These are phyloP conservation scores for Ilyonectria mors-panacis DNA, from an alignment of 2,329 filamentous ascomycete species.

Conservation along the genomic window DNA sequence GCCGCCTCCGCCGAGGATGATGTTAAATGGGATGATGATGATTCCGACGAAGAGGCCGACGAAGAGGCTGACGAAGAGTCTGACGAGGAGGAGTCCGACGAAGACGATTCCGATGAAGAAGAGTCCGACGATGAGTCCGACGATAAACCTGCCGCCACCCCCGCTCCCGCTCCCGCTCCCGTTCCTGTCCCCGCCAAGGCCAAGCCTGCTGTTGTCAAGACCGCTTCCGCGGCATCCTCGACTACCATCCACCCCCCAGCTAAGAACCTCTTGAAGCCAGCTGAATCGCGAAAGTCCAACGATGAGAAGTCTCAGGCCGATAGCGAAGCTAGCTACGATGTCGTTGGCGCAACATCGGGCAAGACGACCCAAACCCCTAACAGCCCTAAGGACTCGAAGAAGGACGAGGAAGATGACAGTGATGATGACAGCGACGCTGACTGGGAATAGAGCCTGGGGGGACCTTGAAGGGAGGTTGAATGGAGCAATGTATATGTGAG, in stretches of 20 bases:
- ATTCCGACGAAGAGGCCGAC: slow-evolving; percentile 66
- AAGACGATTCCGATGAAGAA: slow-evolving; percentile 59
- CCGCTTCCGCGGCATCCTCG: slow-evolving; percentile 69
- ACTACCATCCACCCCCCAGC: slow-evolving; percentile 71
- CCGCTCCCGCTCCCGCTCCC: slow-evolving; percentile 24
- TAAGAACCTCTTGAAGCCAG: slow-evolving; percentile 69
- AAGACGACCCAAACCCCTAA: slow-evolving; percentile 83
- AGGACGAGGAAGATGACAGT: slow-evolving; percentile 63
- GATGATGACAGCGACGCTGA: slow-evolving; percentile 70
- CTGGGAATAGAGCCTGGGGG: slow-evolving; percentile 74
- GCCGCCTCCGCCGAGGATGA: slow-evolving; percentile 81
- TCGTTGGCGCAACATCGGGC: slow-evolving; percentile 85
- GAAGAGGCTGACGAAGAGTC: slow-evolving; percentile 73
- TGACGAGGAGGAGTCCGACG: slow-evolving; percentile 78
- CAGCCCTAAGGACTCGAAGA: slow-evolving; percentile 71
- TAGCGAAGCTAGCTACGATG: slow-evolving; percentile 96
- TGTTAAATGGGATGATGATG: slow-evolving; percentile 81
- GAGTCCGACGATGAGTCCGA: slow-evolving; percentile 52
- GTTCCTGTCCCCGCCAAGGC: slow-evolving; percentile 47
- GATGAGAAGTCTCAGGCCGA: slow-evolving; percentile 92
- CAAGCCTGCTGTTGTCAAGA: slow-evolving; percentile 48
- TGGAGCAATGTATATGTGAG: slow-evolving; percentile 31
- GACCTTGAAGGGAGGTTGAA: not conserved
- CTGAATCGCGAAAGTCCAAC: slow-evolving; percentile 80
- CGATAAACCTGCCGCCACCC: slow-evolving; percentile 44